Evolutionary conservation across 1,284 basidiomycete genomes (phyloP).

Genomic region (Limonomyces culmigenus): DNA sequence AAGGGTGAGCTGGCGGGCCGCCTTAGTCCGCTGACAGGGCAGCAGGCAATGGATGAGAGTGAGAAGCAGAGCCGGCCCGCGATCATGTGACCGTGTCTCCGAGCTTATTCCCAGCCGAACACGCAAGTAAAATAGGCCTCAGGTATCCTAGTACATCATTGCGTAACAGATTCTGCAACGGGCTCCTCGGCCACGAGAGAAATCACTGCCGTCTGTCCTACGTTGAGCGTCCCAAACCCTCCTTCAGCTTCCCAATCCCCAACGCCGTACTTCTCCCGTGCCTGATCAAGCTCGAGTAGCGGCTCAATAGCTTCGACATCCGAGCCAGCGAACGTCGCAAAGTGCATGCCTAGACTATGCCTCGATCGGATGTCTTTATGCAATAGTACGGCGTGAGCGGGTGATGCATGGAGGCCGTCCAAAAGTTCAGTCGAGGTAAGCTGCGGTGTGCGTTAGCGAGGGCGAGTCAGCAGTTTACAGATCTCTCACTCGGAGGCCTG

Average conservation of each 20-base stretch:
- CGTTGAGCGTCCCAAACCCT: slow-evolving; percentile 15
- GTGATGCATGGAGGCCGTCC: slow-evolving; percentile 11
- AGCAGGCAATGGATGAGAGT: too few relatives aligned
- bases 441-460: slow-evolving; percentile 2
- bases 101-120: too few relatives aligned
- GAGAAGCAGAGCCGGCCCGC: too few relatives aligned
- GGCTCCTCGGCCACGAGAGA: too few relatives aligned
- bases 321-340: slow-evolving; percentile 20
- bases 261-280: slow-evolving; percentile 8
- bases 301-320: slow-evolving; percentile 20
- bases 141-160: too few relatives aligned
- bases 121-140: too few relatives aligned
- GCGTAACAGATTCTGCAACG: too few relatives aligned
- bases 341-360: slow-evolving; percentile 21
- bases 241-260: slow-evolving; percentile 15
- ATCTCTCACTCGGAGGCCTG: slow-evolving; percentile 12
- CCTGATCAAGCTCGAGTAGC: slow-evolving; percentile 13
- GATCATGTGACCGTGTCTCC: too few relatives aligned
- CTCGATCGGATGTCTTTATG: slow-evolving; percentile 15
- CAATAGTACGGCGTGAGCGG: slow-evolving; percentile 10
- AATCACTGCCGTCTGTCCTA: slow-evolving; percentile 14
- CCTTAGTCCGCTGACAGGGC: too few relatives aligned
- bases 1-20: too few relatives aligned
- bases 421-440: slow-evolving; percentile 8
- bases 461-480: not conserved